Percentiles rank a stretch among this genome's conserved stretches.
Conservation (phyloP, 192 early-diverging fungal genomes). For the Lobosporangium transversale region DNA sequence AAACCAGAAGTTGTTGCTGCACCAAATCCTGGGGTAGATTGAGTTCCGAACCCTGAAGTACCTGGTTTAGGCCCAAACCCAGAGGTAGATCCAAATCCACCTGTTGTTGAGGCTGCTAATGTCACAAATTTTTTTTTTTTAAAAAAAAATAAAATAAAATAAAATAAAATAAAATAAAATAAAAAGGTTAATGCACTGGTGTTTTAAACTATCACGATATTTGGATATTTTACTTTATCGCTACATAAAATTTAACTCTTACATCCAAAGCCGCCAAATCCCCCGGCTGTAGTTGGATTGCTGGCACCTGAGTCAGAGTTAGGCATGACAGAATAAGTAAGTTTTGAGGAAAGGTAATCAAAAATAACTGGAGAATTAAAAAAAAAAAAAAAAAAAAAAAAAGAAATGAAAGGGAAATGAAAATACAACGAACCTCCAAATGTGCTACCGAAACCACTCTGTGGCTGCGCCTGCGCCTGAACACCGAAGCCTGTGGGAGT, state of each 20-base stretch:
- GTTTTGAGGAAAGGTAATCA: neutral
- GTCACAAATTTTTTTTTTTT: too few relatives aligned
- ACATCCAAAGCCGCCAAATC: slow-evolving; percentile 53
- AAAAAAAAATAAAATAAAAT: too few relatives aligned
- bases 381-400: neutral
- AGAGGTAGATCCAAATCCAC: slow-evolving; percentile 41
- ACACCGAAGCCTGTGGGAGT: slow-evolving; percentile 42
- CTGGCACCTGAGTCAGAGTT: neutral
- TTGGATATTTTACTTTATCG: too few relatives aligned
- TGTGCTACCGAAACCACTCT: slow-evolving; percentile 38
- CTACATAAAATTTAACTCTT: too few relatives aligned
- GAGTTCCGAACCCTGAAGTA: slow-evolving; percentile 38
- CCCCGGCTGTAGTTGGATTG: slow-evolving; percentile 12
- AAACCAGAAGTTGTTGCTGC: slow-evolving; percentile 27
- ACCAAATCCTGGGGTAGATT: slow-evolving; percentile 38
- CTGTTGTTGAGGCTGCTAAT: slow-evolving; percentile 16
- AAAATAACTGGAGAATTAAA: neutral
- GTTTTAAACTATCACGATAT: too few relatives aligned
- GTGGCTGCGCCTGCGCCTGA: slow-evolving; percentile 40
- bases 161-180: too few relatives aligned
- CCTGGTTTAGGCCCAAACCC: slow-evolving; percentile 48
- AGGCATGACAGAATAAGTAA: neutral
- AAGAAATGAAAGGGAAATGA: neutral
- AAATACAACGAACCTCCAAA: slow-evolving; percentile 35
- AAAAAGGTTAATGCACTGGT: too few relatives aligned